Base-by-base conservation (phyloP, 768 basidiomycete genomes). In the Paxillus ammoniavirescens region DNA sequence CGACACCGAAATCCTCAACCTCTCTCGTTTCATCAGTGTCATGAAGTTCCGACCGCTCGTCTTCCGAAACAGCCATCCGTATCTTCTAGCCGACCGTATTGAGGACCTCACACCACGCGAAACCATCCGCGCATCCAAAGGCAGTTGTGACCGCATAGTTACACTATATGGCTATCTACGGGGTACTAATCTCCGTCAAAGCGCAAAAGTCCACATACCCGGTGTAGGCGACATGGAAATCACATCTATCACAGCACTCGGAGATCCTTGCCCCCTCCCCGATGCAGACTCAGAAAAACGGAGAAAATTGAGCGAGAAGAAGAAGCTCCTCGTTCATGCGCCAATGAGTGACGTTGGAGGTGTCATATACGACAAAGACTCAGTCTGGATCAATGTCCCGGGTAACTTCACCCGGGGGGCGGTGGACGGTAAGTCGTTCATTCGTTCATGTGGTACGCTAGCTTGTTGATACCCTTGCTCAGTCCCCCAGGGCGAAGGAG, bases 311-410 rank as follows among this genome's bases (percentile, higher is more conserved):
- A 95, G 92, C 62, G 97, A 98, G 72, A 96, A 97, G 77, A 91
- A 89, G 70, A 95, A 91, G 67, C 67, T 93, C 38, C 73, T 96
- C 2, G 84, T 98, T 1, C 93, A 98, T 68, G 97, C 97, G 14
- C 97, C 97, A 1, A 98, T 99, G 97, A 97, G 94, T 69, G 96
- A 98, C 64, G 88, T 98, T 2, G 96, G 96, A 10, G 97, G 96
- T 3, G 84, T 99, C 50, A 83, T 91, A 72, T 98, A 96, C 66
- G 97, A 99, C 75, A 98, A 98, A 70, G 96, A 98, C 65, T 93
- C 94, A 0, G 95, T 99, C 2, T 99, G 91, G 80, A 88, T 99
- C 59, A 98, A 98, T 68, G 95, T 98, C 9, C 90, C 93, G 12
- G 97, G 97, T 1, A 96, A 82, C 64, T 99, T 99, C 67, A 87